phyloP scores from a whole-genome alignment of 2,329 filamentous ascomycete genomes.

The Fusarium pseudoanthophilum region DNA sequence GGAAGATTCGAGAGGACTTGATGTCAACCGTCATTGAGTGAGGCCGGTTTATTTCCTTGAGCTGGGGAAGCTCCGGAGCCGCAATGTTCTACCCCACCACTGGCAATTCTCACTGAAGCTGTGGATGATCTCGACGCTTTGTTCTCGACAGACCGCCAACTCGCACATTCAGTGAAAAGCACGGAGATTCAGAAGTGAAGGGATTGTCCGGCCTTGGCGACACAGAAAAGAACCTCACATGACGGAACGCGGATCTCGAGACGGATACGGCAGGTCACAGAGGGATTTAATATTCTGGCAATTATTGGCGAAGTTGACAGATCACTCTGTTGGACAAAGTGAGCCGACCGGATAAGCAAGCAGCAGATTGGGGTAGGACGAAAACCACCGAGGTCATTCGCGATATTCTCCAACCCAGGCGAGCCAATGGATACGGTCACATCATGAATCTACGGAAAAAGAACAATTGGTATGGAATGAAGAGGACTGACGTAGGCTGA shows the following conservation, averaged over 20 bases:
- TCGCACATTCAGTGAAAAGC: rapidly evolving
- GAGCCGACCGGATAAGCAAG: slow-evolving; percentile 4
- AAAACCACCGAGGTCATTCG: slow-evolving; percentile 5
- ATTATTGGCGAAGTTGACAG: slow-evolving; percentile 22
- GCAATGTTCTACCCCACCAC: slow-evolving; percentile 19
- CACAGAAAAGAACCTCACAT: slow-evolving; percentile 6
- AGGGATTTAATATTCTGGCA: slow-evolving; percentile 15
- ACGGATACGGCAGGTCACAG: slow-evolving; percentile 26
- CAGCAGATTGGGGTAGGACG: slow-evolving; percentile 6
- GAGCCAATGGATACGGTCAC: background rate
- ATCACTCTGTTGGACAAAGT: slow-evolving; percentile 9
- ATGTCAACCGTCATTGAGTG: background rate
- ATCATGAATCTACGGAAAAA: background rate
- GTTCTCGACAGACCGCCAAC: slow-evolving; percentile 9
- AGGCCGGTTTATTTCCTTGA: slow-evolving; percentile 31
- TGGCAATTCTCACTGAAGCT: background rate
- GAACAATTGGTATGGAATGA: background rate
- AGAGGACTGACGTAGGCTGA: background rate
- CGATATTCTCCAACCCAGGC: background rate
- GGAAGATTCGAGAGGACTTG: background rate
- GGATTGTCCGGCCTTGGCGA: slow-evolving; percentile 8
- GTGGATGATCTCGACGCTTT: background rate
- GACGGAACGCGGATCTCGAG: slow-evolving; percentile 14
- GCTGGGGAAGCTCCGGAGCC: slow-evolving; percentile 36
- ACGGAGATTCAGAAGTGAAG: background rate